Evolutionary conservation across 2,329 filamentous ascomycete genomes (phyloP).

Genomic region (Aspergillus tamarii): DNA sequence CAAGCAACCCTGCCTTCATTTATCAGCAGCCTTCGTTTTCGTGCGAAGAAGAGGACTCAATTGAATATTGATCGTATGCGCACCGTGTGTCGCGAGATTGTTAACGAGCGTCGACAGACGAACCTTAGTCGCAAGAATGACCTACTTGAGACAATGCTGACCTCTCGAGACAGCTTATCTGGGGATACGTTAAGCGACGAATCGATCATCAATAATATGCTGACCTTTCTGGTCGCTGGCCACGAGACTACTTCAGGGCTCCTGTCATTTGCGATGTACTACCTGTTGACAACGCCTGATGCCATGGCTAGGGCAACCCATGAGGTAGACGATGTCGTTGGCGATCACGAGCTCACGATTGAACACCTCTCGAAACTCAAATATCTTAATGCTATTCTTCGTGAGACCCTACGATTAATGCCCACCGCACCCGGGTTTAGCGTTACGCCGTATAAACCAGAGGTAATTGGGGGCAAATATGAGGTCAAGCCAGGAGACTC

Average conservation of each 20-base stretch:
- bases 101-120: too few relatives aligned
- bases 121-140: conserved; percentile 57
- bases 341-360: conserved; percentile 58
- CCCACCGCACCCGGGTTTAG: conserved; percentile 52
- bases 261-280: conserved; percentile 67
- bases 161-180: conserved; percentile 67
- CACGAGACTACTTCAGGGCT: conserved; percentile 74
- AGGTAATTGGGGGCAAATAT: conserved; percentile 63
- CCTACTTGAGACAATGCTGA: conserved; percentile 70
- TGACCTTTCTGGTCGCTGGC: conserved; percentile 71
- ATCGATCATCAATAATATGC: conserved; percentile 69
- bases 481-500: conserved; percentile 56
- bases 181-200: conserved; percentile 65
- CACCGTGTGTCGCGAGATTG: too few relatives aligned
- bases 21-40: too few relatives aligned
- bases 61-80: too few relatives aligned
- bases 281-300: conserved; percentile 65
- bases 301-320: conserved; percentile 64
- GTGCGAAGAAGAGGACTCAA: too few relatives aligned
- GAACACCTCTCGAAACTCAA: conserved; percentile 61
- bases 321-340: conserved; percentile 69
- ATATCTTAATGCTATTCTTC: conserved; percentile 56
- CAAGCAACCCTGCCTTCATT: conserved; percentile 50
- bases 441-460: conserved; percentile 54
- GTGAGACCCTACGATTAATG: conserved; percentile 65